A percentile compares a stretch with the other conserved stretches of the same genome.
Conservation (phyloP, 352 stramenopile species). For the Phytophthora kernoviae region DNA sequence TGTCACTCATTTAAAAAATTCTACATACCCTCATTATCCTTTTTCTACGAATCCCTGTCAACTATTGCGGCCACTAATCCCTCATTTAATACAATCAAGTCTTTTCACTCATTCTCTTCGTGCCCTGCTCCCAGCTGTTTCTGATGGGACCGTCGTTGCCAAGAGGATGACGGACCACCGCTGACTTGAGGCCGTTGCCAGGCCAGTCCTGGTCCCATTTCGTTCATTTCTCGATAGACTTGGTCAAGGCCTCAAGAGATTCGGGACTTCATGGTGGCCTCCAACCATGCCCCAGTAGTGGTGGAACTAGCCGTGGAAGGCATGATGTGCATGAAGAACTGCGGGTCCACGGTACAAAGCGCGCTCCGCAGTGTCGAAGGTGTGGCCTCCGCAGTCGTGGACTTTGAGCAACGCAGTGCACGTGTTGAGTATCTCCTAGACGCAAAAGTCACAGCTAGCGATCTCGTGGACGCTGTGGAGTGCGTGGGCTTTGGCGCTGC, state of each 20-base stretch:
- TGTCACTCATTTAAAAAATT: too few species aligned
- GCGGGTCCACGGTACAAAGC: constrained; percentile 89
- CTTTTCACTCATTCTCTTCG: too few species aligned
- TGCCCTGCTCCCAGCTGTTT: neutral
- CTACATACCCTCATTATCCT: too few species aligned
- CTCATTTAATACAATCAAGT: too few species aligned
- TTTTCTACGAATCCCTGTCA: too few species aligned
- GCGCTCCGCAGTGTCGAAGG: constrained; percentile 71
- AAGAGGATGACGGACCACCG: neutral
- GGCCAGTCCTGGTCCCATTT: too few species aligned
- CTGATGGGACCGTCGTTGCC: neutral
- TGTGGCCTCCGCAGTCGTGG: constrained; percentile 70
- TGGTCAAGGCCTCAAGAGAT: too few species aligned
- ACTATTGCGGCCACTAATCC: too few species aligned
- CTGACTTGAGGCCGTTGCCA: neutral
- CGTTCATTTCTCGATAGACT: constrained; percentile 18
- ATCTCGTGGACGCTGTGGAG: constrained; percentile 81
- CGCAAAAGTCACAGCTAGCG: constrained; percentile 37
- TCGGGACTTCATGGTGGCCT: constrained; percentile 12
- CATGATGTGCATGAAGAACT: constrained; percentile 97
- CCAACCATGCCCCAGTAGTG: constrained; percentile 14
- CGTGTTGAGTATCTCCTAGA: constrained; percentile 56
- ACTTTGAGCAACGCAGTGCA: constrained; percentile 67
- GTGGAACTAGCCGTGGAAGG: constrained; percentile 88
- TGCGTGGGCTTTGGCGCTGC: constrained; percentile 75